Conservation (phyloP, 2,329 filamentous ascomycete species). For the Fusarium circinatum region DNA sequence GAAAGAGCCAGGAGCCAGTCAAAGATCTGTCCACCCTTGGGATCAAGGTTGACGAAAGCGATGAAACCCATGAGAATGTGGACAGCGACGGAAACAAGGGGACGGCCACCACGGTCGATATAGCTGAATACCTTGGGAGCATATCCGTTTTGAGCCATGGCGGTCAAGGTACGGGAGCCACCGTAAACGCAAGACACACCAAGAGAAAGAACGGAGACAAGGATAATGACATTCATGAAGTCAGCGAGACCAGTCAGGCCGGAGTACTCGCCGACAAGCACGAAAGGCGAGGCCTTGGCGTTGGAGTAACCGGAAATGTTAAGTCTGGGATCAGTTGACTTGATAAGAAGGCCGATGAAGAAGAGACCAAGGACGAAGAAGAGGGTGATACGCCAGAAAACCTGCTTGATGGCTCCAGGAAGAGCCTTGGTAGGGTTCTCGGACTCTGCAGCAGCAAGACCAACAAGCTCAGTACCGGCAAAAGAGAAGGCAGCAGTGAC, state of each 20-base stretch:
- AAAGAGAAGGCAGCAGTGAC: slow-evolving; percentile 78
- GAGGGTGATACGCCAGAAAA: slow-evolving; percentile 62
- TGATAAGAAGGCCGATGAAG: slow-evolving; percentile 59
- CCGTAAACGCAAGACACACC: slow-evolving; percentile 66
- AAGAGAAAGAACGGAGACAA: slow-evolving; percentile 65
- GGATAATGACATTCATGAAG: slow-evolving; percentile 65
- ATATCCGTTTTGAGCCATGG: slow-evolving; percentile 64
- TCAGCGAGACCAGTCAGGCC: slow-evolving; percentile 59
- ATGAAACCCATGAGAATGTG: slow-evolving; percentile 61
- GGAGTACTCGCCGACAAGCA: slow-evolving; percentile 61
- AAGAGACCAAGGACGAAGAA: slow-evolving; percentile 62
- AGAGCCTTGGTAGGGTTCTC: slow-evolving; percentile 75
- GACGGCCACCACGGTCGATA: slow-evolving; percentile 64
- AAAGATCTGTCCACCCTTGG: slow-evolving; percentile 64
- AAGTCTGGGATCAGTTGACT: slow-evolving; percentile 57
- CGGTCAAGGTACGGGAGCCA: slow-evolving; percentile 64
- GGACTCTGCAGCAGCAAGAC: slow-evolving; percentile 76
- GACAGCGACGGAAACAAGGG: slow-evolving; percentile 56
- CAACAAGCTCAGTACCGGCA: slow-evolving; percentile 75
- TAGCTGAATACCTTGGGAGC: slow-evolving; percentile 65
- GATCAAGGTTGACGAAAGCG: slow-evolving; percentile 58
- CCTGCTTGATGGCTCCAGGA: slow-evolving; percentile 83
- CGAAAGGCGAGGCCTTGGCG: slow-evolving; percentile 59
- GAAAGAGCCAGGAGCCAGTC: slow-evolving; percentile 73
- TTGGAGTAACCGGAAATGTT: slow-evolving; percentile 41